phyloP scores from a whole-genome alignment of 2,329 filamentous ascomycete genomes.

The Fusarium albidum region DNA sequence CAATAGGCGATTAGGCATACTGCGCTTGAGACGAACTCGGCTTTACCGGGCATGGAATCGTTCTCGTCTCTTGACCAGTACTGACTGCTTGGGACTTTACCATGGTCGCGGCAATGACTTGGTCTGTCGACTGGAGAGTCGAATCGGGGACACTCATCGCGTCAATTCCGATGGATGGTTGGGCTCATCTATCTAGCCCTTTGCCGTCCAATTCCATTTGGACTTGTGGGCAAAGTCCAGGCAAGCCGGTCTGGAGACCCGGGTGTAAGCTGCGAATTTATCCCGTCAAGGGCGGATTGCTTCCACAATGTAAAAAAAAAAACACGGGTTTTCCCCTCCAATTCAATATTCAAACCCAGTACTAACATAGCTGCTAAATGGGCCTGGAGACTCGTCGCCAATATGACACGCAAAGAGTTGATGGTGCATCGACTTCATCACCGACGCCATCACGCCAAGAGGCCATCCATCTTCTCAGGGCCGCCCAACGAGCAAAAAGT shows the following conservation, averaged over 20 bases:
- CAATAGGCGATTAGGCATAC: slow-evolving; percentile 94
- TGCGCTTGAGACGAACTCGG: slow-evolving; percentile 84
- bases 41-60: slow-evolving; percentile 81
- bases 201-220: slow-evolving; percentile 88
- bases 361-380: too few species aligned
- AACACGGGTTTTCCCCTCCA: too few species aligned
- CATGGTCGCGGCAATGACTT: slow-evolving; percentile 93
- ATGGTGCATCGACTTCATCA: slow-evolving; percentile 96
- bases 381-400: slow-evolving; percentile 88
- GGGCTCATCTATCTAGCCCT: slow-evolving; percentile 93
- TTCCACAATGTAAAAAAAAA: too few species aligned
- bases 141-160: slow-evolving; percentile 82
- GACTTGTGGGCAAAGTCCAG: slow-evolving; percentile 88
- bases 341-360: too few species aligned
- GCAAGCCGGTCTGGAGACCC: slow-evolving; percentile 90
- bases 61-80: slow-evolving; percentile 6
- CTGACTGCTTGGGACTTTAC: slow-evolving; percentile 68
- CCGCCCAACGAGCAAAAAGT: slow-evolving; percentile 70
- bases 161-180: too few species aligned
- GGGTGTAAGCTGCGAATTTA: too few species aligned
- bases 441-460: slow-evolving; percentile 92
- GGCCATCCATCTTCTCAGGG: slow-evolving; percentile 74
- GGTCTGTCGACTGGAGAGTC: slow-evolving; percentile 83
- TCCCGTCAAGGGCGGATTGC: too few species aligned
- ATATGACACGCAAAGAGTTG: slow-evolving; percentile 89